Evolutionary conservation across 1,284 basidiomycete genomes (phyloP).

Genomic region (Boletus sp.): DNA sequence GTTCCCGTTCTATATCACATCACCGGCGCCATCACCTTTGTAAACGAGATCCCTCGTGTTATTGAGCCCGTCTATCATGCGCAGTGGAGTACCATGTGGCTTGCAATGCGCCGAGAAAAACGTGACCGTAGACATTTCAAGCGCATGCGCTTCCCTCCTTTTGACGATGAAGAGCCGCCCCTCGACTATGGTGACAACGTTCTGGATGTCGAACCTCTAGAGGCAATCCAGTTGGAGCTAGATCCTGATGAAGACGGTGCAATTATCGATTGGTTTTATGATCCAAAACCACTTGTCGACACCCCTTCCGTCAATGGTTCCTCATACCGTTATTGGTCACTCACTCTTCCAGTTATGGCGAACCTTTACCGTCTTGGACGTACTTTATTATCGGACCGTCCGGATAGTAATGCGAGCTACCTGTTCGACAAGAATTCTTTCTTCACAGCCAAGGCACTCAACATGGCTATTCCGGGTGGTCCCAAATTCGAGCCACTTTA

Average conservation of each 20-base stretch:
- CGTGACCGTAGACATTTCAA: constrained; percentile 99
- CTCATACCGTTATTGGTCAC: constrained; percentile 91
- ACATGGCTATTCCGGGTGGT: constrained; percentile 98
- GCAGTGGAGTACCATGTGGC: constrained; percentile 99
- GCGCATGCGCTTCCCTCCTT: constrained; percentile 99
- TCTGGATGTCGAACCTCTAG: constrained; percentile 94
- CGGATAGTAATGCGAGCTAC: constrained; percentile 86
- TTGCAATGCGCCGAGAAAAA: constrained; percentile 99
- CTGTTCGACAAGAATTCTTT: constrained; percentile 98
- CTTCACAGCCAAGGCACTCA: constrained; percentile 97
- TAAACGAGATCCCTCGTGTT: constrained; percentile 96
- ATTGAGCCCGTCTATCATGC: constrained; percentile 98
- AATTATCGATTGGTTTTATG: constrained; percentile 99
- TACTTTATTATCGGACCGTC: constrained; percentile 88
- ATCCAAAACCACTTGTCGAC: constrained; percentile 91
- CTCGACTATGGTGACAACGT: constrained; percentile 99
- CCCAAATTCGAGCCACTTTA: constrained; percentile 96
- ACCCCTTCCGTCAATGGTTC: constrained; percentile 86
- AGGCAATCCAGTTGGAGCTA: constrained; percentile 96
- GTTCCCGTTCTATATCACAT: constrained; percentile 97
- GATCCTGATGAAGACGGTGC: constrained; percentile 91
- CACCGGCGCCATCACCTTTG: constrained; percentile 99
- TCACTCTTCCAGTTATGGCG: constrained; percentile 92
- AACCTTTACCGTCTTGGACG: constrained; percentile 95
- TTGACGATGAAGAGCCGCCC: constrained; percentile 98